Evolutionary conservation across 352 stramenopile species (phyloP), one percentile per base, ranked within the genome.

Genomic region (Phytophthora podocarpi): DNA sequence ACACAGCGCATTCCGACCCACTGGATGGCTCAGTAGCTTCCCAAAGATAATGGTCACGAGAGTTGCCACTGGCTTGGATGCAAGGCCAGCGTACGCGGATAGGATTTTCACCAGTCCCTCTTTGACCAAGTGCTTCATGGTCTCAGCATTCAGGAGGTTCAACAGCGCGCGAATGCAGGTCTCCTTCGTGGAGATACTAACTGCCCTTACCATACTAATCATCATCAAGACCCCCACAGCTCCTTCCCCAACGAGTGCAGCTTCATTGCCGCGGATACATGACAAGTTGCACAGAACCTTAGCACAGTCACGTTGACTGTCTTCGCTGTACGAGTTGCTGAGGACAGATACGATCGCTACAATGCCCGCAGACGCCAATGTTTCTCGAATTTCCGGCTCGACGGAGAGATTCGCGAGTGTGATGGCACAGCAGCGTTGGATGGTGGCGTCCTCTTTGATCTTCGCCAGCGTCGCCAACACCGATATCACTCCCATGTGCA

Each of bases 241-340:
- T 3, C 85, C 81, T 70, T 91, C 77, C 10, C 24, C 39, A 15
- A 90, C 82, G 0, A 95, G 67, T 6, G 59, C 48, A 10, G 51
- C 35, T 61, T 95, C 85, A 3, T 74, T 53, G 0, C 79, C 83
- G 1, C 54, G 39, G 5, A 91, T 70, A 34, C 59, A 84, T 13
- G 83, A 91, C 12, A 95, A 60, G 26, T 93, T 91, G 56, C 80
- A 91, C 4, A 95, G 39, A 3, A 91, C 74, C 41, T 82, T 83
- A 1, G 82, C 81, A 35, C 83, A 93, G 26, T 94, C 82, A 5
- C 80, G 74, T 51, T 94, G 85, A 24, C 69, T 90, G 18, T 91
- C 81, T 71, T 93, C 85, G 35, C 85, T 94, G 70, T 93, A 92
- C 10, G 82, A 91, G 37, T 93, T 89, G 58, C 82, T 93, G 4